These are phyloP conservation scores for Malbranchea zuffiana DNA, from an alignment of 2,329 filamentous ascomycete genomes.

Conservation along the genomic window DNA sequence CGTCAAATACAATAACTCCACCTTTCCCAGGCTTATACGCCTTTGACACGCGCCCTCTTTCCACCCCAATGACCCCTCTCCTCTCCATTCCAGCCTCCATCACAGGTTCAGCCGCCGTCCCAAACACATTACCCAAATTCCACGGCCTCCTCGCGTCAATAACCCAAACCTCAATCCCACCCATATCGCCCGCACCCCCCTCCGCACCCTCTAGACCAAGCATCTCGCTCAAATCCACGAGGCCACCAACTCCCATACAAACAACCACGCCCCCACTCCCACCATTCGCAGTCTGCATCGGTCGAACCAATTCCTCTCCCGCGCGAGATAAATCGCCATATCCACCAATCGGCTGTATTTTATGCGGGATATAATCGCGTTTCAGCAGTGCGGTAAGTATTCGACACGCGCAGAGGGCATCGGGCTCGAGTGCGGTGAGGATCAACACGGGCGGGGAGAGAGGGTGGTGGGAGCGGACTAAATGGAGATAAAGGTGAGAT, in stretches of 20 bases:
- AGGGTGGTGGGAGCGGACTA: constrained; percentile 77
- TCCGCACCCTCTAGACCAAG: constrained; percentile 65
- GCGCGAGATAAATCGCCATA: constrained; percentile 79
- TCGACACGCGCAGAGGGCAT: constrained; percentile 88
- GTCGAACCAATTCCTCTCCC: constrained; percentile 65
- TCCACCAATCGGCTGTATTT: constrained; percentile 87
- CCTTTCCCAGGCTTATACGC: constrained; percentile 68
- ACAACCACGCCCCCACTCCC: constrained; percentile 82
- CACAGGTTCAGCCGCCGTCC: constrained; percentile 52
- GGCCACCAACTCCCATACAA: constrained; percentile 82
- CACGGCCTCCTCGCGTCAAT: constrained; percentile 84
- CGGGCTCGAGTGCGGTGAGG: constrained; percentile 85
- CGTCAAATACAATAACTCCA: constrained; percentile 88
- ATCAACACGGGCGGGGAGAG: constrained; percentile 82
- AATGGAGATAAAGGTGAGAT: constrained; percentile 81
- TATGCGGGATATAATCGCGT: constrained; percentile 94
- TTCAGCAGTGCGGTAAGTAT: constrained; percentile 90
- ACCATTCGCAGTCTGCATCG: constrained; percentile 76
- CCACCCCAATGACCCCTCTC: constrained; percentile 54
- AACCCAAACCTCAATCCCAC: constrained; percentile 90
- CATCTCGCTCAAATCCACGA: constrained; percentile 74
- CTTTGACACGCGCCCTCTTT: constrained; percentile 59
- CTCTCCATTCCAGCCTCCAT: constrained; percentile 37
- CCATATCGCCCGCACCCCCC: constrained; percentile 51
- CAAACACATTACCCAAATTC: constrained; percentile 92